Percentiles rank a stretch among this genome's conserved stretches.
These are phyloP conservation scores for Medicago truncatula DNA, from an alignment of 306 rosid genomes.

Conservation along the genomic window MtrunA17r5.0-ANR NC_053042.1:633501-634000, in stretches of 20 bases:
- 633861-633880: slow-evolving; percentile 38
- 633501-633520: background rate
- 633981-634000: slow-evolving; percentile 29
- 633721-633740: background rate
- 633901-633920: slow-evolving; percentile 84
- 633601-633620: background rate
- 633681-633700: slow-evolving; percentile 10
- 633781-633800: background rate
- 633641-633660: background rate
- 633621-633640: background rate
- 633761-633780: slow-evolving; percentile 1
- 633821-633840: slow-evolving; percentile 12
- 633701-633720: background rate
- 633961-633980: slow-evolving; percentile 97
- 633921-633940: slow-evolving; percentile 92
- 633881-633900: slow-evolving; percentile 71
- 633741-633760: slow-evolving; percentile 1
- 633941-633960: slow-evolving; percentile 96
- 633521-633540: slow-evolving; percentile 14
- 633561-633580: background rate
- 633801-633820: background rate
- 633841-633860: background rate
- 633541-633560: background rate
- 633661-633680: background rate
- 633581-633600: slow-evolving; percentile 15